Evolutionary conservation across 805 yeast species (phyloP).

Genomic region (Saturnispora zaruensis): DNA sequence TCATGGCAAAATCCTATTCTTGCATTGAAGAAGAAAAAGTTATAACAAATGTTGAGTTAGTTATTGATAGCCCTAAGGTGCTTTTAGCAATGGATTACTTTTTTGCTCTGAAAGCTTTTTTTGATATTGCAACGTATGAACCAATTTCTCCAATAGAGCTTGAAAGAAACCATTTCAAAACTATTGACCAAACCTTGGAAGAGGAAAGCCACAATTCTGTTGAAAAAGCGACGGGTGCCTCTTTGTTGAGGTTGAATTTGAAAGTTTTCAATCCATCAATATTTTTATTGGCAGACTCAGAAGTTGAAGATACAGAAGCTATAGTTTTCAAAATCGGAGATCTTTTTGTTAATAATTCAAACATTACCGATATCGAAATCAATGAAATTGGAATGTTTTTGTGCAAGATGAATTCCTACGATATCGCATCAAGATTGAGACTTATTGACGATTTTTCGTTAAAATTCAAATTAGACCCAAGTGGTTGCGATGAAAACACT

Average conservation of each 20-base stretch:
- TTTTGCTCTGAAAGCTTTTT: slow-evolving; percentile 61
- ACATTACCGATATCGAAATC: slow-evolving; percentile 56
- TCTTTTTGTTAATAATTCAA: slow-evolving; percentile 58
- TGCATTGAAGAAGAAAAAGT: slow-evolving; percentile 33
- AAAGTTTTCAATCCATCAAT: slow-evolving; percentile 73
- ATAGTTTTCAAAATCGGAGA: slow-evolving; percentile 85
- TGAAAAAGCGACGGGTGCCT: neutral
- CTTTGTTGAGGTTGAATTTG: slow-evolving; percentile 41
- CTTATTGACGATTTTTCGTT: slow-evolving; percentile 85
- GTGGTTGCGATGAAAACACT: slow-evolving; percentile 53
- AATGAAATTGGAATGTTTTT: slow-evolving; percentile 82
- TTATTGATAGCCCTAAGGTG: slow-evolving; percentile 72
- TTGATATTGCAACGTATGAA: slow-evolving; percentile 36
- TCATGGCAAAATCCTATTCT: slow-evolving; percentile 42
- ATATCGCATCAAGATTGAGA: slow-evolving; percentile 49
- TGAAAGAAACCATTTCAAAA: slow-evolving; percentile 11
- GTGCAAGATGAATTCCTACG: slow-evolving; percentile 60
- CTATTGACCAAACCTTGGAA: slow-evolving; percentile 10
- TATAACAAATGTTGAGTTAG: slow-evolving; percentile 35
- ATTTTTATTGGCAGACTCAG: slow-evolving; percentile 73
- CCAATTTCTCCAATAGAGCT: slow-evolving; percentile 20
- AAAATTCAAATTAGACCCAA: slow-evolving; percentile 60
- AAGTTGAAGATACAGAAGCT: slow-evolving; percentile 65
- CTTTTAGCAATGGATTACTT: slow-evolving; percentile 82
- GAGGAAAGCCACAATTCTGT: slow-evolving; percentile 3